Base-by-base conservation (phyloP, 2,329 filamentous ascomycete species). In the Trichoderma sp. region DNA sequence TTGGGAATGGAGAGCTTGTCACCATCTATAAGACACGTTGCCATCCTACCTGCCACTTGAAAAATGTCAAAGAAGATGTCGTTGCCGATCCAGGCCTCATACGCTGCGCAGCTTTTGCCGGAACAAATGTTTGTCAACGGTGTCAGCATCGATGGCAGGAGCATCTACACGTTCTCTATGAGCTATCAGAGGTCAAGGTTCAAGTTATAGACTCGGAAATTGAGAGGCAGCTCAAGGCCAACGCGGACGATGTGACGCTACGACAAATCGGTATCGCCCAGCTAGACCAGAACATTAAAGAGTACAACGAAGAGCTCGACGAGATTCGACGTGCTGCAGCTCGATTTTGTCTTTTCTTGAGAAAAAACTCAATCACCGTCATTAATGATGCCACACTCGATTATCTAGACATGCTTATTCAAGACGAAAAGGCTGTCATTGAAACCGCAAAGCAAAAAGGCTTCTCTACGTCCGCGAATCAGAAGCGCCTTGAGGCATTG, bases 1-100 rank as follows among this genome's bases (percentile, higher is more conserved):
- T 68, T 19, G 47, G 55, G 0, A 52, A 60, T 2, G 70, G 61
- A 0, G 68, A 69, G 3, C 35, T 70, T 16, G 37, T 68, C 0
- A 49, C 57, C 0, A 49, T 72, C 5, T 73, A 75, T 31, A 74
- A 68, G n/a, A 70, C 68, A 2, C 55, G 66, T 1, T 75, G 73
- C 0, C 73, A 75, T 31, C 8, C 29, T 0, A 37, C 11, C 1
- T 74, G 73, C 60, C 61, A 21, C 1, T 61, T 75, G 0, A 1
- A 40, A 2, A 69, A 62, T 29, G 72, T 74, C 5, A 63, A 14
- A 57, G 35, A 69, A 52, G 68, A 69, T n/a, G 60, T 65, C 3
- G 27, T 69, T 1, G 68, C 68, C 2, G 68, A 69, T n/a, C 68
- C 68, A 24, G 68, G 68, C 14, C 68, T 69, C 35, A 65, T 69